Base-by-base conservation (phyloP, 192 early-diverging fungal genomes). In the Pilaira anomala region DNA sequence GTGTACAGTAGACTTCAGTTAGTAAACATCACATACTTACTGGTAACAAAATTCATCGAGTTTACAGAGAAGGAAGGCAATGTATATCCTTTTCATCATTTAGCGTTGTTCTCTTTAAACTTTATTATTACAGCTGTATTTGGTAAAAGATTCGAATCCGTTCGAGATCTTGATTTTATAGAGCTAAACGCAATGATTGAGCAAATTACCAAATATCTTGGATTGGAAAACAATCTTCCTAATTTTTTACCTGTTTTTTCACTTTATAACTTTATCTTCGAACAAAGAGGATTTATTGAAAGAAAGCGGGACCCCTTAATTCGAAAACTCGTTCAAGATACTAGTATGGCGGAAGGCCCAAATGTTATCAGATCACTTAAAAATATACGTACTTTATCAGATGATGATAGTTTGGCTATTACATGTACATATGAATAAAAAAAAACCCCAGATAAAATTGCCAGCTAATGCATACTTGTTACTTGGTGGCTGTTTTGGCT, bases 221-320 rank as follows among this genome's bases (percentile, higher is more conserved):
- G 30, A 12, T 57, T 57, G n/a, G 55, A 57, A 22, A 36, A 57
- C 12, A 21, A 41, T 39, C 8, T 57, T 13, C 33, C 55, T 57
- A 19, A 25, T 7, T 57, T 57, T 57, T 22, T 57, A 40, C 55
- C 55, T 13, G 21, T 21, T 57, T 12, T 57, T 11, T 41, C 55
- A 40, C 18, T 57, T 12, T 21, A 39, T 19, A 22, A 19, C 3
- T 9, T 5, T 12, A 12, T 57, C 11, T 57, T 33, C 19, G 21
- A 22, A 57, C 28, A 19, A 33, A 57, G 28, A n/a, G 30, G 21
- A 12, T 57, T 12, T 21, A 39, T 21, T 21, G 5, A 1, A 57
- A 41, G 19, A 18, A 21, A 19, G 40, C 30, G 9, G 18, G 40
- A 2, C 33, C 33, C 33, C 11, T 36, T 36, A 9, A 9, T 36